Percentiles rank a stretch among this genome's conserved stretches.
Evolutionary conservation across 805 yeast species (phyloP).

Genomic region (Starmerella cellae): DNA sequence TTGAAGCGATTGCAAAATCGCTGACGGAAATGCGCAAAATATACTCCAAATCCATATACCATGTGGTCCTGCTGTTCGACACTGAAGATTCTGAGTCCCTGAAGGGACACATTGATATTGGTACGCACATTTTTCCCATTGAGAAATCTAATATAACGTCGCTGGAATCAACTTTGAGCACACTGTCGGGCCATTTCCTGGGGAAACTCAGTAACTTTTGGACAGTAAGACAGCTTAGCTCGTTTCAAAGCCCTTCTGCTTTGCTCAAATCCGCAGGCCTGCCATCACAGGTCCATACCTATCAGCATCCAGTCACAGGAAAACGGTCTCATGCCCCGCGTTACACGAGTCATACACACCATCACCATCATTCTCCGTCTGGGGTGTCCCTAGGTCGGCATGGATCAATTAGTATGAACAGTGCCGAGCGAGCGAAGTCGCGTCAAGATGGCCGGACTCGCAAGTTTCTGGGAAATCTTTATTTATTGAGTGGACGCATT

Average conservation of each 20-base stretch:
- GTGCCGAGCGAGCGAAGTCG: slow-evolving; percentile 30
- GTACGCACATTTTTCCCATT: not conserved
- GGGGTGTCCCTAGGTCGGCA: slow-evolving; percentile 18
- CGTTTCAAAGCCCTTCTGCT: slow-evolving; percentile 56
- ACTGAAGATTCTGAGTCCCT: slow-evolving; percentile 12
- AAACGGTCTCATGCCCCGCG: not conserved
- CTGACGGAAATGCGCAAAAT: slow-evolving; percentile 33
- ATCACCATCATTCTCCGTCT: slow-evolving; percentile 7
- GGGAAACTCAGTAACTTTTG: slow-evolving; percentile 49
- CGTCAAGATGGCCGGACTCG: slow-evolving; percentile 58
- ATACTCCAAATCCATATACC: slow-evolving; percentile 44
- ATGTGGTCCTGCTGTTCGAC: slow-evolving; percentile 42
- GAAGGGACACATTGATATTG: not conserved
- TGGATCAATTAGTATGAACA: slow-evolving; percentile 27
- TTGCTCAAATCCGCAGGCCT: not conserved
- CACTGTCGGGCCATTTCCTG: slow-evolving; percentile 51
- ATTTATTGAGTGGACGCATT: slow-evolving; percentile 66
- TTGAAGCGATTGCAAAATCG: slow-evolving; percentile 22
- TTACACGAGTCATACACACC: not conserved
- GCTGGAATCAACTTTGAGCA: slow-evolving; percentile 59
- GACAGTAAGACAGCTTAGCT: slow-evolving; percentile 60
- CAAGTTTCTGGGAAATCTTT: slow-evolving; percentile 65
- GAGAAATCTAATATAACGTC: slow-evolving; percentile 21
- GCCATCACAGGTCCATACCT: not conserved
- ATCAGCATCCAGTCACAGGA: not conserved